Conservation (phyloP, 225 moss, liverwort and hornwort genomes). For the Takakia lepidozioides region DNA sequence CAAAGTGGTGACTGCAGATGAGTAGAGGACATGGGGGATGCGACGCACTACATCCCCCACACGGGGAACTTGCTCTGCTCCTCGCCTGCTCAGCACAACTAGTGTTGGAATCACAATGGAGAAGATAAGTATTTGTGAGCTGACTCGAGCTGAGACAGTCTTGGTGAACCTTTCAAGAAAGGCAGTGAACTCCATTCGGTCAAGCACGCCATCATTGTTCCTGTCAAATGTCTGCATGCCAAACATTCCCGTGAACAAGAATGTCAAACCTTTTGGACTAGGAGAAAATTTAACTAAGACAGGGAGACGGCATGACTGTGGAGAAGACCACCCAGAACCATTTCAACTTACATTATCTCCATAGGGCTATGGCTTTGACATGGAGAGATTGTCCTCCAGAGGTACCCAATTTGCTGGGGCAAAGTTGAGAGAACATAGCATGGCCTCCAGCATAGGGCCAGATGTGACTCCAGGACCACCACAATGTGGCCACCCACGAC, state of each 20-base stretch:
- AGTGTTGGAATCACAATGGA: constrained; percentile 60
- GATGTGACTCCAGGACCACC: too few relatives aligned
- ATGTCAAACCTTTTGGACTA: not conserved
- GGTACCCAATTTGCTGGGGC: too few relatives aligned
- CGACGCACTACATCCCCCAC: constrained; percentile 65
- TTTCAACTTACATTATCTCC: too few relatives aligned
- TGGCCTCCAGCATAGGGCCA: too few relatives aligned
- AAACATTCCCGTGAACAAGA: not conserved
- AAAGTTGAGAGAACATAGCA: too few relatives aligned
- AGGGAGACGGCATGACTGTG: too few relatives aligned
- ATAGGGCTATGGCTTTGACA: too few relatives aligned
- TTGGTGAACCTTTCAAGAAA: constrained; percentile 73
- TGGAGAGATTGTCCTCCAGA: too few relatives aligned
- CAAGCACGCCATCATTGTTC: constrained; percentile 57
- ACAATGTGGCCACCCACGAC: too few relatives aligned
- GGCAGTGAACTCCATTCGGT: constrained; percentile 58
- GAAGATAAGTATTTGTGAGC: constrained; percentile 57
- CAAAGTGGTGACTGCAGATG: constrained; percentile 52
- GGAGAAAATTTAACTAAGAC: not conserved
- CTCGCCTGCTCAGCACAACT: constrained; percentile 64
- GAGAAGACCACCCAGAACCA: too few relatives aligned
- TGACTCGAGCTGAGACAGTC: constrained; percentile 37
- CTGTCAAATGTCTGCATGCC: constrained; percentile 70
- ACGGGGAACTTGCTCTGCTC: constrained; percentile 53
- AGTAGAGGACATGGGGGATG: constrained; percentile 61